Evolutionary conservation across 2,329 filamentous ascomycete species (phyloP), one percentile per base, ranked within the genome.

Genomic region (Trichothecium sympodiale): DNA sequence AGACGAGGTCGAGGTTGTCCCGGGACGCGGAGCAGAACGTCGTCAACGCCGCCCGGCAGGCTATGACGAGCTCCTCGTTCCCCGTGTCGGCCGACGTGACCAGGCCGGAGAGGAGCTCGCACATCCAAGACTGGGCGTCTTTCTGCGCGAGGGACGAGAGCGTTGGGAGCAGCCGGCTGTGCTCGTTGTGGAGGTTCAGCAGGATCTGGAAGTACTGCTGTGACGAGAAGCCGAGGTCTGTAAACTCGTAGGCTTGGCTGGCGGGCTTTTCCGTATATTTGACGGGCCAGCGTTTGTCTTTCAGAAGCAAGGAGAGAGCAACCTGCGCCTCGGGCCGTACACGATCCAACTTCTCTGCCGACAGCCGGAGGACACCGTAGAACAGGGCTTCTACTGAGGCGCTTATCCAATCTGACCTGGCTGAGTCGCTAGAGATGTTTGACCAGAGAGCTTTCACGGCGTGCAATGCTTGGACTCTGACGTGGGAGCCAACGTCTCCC

Each of bases 261-360:
- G 2, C 35, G 20, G 20, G 20, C 20, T 25, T 25, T 6, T 10
- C 20, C 20, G 20, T 10, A 10, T 6, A 25, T 6, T 6, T 10
- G 31, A 33, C 17, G 8, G 17, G 14, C 14, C 12, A 33, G 31
- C 17, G 33, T 29, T 54, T 56, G 17, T 61, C 42, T 17, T 57
- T 43, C n/a, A 74, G 46, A 16, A 62, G 48, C 31, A 70, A 44
- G 4, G 59, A 57, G 31, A 80, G 47, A 8, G 68, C 67, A 23
- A 63, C 57, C 41, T 80, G 76, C 1, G 79, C 81, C 43, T 76
- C 71, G 0, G 74, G 63, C 17, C 91, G 77, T 14, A 96, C 81
- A 42, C 85, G 83, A 55, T 96, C 89, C 2, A 96, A 69, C 53
- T 94, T 95, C 57, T 98, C 91, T 1, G 83, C 74, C 3, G 86